These are phyloP conservation scores for Trichosporon faecale DNA, from an alignment of 1,284 basidiomycete species.

Conservation along the genomic window DNA sequence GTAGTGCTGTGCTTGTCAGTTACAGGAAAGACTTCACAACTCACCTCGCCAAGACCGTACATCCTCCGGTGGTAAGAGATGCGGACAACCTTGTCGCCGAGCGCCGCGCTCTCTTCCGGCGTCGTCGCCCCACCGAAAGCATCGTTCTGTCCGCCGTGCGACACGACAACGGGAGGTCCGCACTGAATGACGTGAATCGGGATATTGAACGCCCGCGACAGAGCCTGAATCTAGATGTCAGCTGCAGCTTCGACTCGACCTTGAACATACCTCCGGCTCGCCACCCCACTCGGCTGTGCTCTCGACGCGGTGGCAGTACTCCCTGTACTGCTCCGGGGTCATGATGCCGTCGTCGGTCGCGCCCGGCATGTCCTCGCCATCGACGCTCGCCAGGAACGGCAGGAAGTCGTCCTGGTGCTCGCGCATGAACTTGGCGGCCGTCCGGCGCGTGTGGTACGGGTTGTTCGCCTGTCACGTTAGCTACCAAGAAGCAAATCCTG, in stretches of 20 bases:
- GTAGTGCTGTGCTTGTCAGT: slow-evolving; percentile 63
- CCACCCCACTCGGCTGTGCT: slow-evolving; percentile 92
- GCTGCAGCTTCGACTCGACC: neutral
- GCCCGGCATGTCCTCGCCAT: slow-evolving; percentile 72
- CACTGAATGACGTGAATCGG: slow-evolving; percentile 91
- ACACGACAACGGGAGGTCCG: slow-evolving; percentile 74
- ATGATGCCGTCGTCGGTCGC: slow-evolving; percentile 69
- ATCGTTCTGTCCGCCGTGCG: slow-evolving; percentile 59
- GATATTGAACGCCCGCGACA: slow-evolving; percentile 76
- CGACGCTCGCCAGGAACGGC: slow-evolving; percentile 80
- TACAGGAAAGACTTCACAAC: slow-evolving; percentile 35
- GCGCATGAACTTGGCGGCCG: slow-evolving; percentile 79
- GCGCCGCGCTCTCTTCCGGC: slow-evolving; percentile 44
- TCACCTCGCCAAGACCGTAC: slow-evolving; percentile 89
- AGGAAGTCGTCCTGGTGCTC: slow-evolving; percentile 85
- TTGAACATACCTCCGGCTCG: slow-evolving; percentile 72
- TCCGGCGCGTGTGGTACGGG: slow-evolving; percentile 57
- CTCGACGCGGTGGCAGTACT: slow-evolving; percentile 76
- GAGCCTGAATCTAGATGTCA: slow-evolving; percentile 66
- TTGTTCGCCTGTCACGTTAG: slow-evolving; percentile 30
- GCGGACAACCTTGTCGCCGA: slow-evolving; percentile 59
- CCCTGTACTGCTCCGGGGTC: slow-evolving; percentile 64
- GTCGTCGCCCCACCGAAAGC: slow-evolving; percentile 47
- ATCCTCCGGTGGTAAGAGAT: slow-evolving; percentile 88
- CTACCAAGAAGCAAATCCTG: neutral